A percentile compares a stretch with the other conserved stretches of the same genome.
phyloP scores from a whole-genome alignment of 768 basidiomycete species.

The Fomitopsis pulvina region DNA sequence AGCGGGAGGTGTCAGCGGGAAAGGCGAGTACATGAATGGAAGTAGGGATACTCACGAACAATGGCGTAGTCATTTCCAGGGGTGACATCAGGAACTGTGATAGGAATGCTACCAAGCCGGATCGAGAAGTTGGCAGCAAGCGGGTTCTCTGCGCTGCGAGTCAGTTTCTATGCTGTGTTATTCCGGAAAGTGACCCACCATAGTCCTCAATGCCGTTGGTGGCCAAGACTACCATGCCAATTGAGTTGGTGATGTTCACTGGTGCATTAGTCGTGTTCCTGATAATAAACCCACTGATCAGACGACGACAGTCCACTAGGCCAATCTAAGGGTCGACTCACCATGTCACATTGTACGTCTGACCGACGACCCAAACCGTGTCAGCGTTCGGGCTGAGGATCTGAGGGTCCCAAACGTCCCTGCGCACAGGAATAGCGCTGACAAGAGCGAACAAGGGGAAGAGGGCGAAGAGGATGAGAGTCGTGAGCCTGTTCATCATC shows the following conservation, averaged over 20 bases:
- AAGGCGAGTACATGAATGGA: background rate
- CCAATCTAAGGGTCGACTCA: conserved; percentile 17
- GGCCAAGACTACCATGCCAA: conserved; percentile 18
- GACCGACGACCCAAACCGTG: conserved; percentile 39
- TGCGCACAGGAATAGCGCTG: conserved; percentile 27
- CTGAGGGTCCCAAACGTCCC: conserved; percentile 45
- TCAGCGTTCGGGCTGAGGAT: conserved; percentile 35
- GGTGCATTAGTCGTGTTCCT: conserved; percentile 38
- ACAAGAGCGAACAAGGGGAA: conserved; percentile 19
- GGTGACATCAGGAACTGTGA: conserved; percentile 32
- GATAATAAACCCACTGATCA: background rate
- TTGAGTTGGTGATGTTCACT: conserved; percentile 33
- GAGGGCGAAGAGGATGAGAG: conserved; percentile 15
- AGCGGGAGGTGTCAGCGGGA: no score
- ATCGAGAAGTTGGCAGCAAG: conserved; percentile 32
- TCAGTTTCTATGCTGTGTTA: background rate
- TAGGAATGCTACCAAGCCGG: conserved; percentile 25
- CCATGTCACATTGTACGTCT: conserved; percentile 45
- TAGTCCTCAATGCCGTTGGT: conserved; percentile 24
- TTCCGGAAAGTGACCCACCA: conserved; percentile 18
- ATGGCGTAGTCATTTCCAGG: conserved; percentile 29
- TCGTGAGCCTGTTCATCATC: conserved; percentile 21
- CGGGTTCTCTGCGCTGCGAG: conserved; percentile 18
- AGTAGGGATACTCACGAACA: conserved; percentile 31
- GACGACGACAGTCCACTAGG: background rate